Conservation (phyloP, 2,329 filamentous ascomycete genomes). For the Trichoderma arundinaceum region DNA sequence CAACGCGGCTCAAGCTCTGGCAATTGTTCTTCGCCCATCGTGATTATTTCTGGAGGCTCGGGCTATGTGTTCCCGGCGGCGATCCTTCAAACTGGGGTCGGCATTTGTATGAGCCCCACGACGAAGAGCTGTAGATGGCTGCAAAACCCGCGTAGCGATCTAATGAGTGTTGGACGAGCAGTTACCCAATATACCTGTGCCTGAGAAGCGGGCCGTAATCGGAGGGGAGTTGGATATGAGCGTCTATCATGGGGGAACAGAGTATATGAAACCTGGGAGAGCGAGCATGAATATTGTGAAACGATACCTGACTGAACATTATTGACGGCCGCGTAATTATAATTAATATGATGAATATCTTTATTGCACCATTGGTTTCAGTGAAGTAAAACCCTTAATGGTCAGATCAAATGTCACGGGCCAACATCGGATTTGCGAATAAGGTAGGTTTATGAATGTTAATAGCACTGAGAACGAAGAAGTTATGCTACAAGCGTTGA, state of each 20-base stretch:
- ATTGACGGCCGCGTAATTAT: not conserved
- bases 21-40: slow-evolving; percentile 90
- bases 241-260: not conserved
- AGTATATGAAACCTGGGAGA: slow-evolving; percentile 1
- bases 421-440: not conserved
- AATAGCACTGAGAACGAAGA: not conserved
- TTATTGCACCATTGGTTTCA: not conserved
- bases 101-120: slow-evolving; percentile 43
- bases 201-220: not conserved
- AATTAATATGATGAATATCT: not conserved
- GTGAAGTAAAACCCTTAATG: not conserved
- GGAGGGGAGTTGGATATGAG: slow-evolving; percentile 6
- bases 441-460: not conserved
- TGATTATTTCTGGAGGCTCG: slow-evolving; percentile 95
- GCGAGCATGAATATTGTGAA: slow-evolving; percentile 5
- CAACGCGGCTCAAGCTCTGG: slow-evolving; percentile 75
- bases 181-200: not conserved
- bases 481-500: not conserved
- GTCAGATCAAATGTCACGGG: not conserved
- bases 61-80: slow-evolving; percentile 84
- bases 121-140: not conserved
- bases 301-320: not conserved
- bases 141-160: not conserved
- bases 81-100: slow-evolving; percentile 71
- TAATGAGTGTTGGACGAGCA: not conserved